phyloP scores from a whole-genome alignment of 129 eudicot genomes.

The Deinandra increscens region DNA sequence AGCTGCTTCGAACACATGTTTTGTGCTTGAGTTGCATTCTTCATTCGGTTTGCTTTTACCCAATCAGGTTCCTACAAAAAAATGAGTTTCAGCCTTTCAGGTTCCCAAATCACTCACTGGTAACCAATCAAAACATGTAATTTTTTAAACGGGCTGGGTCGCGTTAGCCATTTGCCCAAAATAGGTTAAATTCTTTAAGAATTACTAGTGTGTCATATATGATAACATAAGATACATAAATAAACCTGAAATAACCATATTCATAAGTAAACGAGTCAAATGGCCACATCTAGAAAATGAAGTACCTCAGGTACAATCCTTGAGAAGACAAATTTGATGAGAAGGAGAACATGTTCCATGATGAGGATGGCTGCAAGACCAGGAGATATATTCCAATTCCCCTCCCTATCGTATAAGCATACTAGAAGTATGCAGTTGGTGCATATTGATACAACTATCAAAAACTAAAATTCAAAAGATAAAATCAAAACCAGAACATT shows the following conservation, averaged over 20 bases:
- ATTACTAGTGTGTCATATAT: background rate
- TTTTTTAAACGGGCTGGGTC: background rate
- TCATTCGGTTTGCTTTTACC: conserved; percentile 92
- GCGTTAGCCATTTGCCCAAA: background rate
- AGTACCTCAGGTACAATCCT: conserved; percentile 84
- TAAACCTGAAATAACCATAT: background rate
- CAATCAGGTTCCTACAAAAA: conserved; percentile 83
- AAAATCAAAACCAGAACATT: background rate
- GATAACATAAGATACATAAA: background rate
- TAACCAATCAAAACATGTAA: background rate
- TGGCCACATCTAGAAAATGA: background rate
- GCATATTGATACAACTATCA: conserved; percentile 88
- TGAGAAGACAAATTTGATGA: conserved; percentile 85
- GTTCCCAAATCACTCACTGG: background rate
- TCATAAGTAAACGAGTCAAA: background rate
- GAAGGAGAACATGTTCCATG: conserved; percentile 85
- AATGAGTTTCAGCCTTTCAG: background rate
- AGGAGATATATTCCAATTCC: conserved; percentile 86
- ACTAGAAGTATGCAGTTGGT: conserved; percentile 84
- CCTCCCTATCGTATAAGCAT: conserved; percentile 76
- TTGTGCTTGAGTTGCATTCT: conserved; percentile 81
- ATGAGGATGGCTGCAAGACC: conserved; percentile 89
- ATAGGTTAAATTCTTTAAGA: background rate
- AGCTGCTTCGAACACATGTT: conserved; percentile 77
- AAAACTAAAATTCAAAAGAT: conserved; percentile 55